These are phyloP conservation scores for Colletotrichum camelliae DNA, from an alignment of 2,329 filamentous ascomycete genomes.

Conservation along the genomic window DNA sequence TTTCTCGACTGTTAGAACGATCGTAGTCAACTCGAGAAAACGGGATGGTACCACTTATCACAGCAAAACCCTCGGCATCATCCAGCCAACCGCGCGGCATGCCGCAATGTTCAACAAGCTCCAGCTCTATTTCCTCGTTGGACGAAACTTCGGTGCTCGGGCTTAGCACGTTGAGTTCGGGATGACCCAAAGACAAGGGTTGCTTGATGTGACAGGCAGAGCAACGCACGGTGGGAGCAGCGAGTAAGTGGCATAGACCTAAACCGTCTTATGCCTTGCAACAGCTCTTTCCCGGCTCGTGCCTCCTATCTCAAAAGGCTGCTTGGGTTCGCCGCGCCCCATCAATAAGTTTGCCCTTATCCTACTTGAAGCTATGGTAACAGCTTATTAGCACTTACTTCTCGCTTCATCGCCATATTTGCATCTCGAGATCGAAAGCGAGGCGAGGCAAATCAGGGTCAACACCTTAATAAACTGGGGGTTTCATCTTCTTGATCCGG, in stretches of 20 bases:
- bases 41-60: background rate
- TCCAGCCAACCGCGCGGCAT: background rate
- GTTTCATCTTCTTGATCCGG: background rate
- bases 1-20: background rate
- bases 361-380: conserved; percentile 12
- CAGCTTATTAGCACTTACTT: conserved; percentile 9
- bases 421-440: background rate
- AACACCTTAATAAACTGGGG: background rate
- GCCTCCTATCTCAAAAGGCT: background rate
- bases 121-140: background rate
- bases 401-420: background rate
- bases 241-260: background rate
- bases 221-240: background rate
- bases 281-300: background rate
- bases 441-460: background rate
- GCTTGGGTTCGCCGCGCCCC: background rate
- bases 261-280: background rate
- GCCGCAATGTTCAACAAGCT: background rate
- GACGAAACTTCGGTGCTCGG: conserved; percentile 3
- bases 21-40: background rate
- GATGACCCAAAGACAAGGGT: conserved; percentile 2
- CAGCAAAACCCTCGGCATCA: background rate
- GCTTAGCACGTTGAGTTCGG: background rate
- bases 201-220: conserved; percentile 3
- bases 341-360: background rate